phyloP scores from a whole-genome alignment of 129 eudicot genomes.

The Solidago caesia region DNA sequence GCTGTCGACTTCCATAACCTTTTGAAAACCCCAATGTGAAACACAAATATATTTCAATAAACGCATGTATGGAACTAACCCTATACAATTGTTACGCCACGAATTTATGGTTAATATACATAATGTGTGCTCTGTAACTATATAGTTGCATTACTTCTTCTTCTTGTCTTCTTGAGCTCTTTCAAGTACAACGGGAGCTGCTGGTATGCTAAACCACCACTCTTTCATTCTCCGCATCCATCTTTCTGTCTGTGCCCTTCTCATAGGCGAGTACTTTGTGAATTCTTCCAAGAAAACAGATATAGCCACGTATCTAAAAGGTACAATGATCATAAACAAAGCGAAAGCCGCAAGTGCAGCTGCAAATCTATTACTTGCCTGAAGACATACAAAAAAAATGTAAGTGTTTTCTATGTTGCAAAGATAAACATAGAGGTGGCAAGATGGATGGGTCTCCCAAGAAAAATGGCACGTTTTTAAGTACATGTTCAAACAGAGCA shows the following conservation, averaged over 20 bases:
- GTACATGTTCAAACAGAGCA: background rate
- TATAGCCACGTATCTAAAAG: constrained; percentile 47
- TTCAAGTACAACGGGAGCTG: constrained; percentile 82
- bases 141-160: constrained; percentile 37
- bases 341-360: constrained; percentile 49
- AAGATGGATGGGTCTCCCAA: background rate
- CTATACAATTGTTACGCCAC: too few species aligned
- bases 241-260: constrained; percentile 69
- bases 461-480: background rate
- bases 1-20: too few species aligned
- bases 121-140: background rate
- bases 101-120: constrained; percentile 6
- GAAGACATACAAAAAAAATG: constrained; percentile 13
- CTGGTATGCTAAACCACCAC: constrained; percentile 99
- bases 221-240: constrained; percentile 69
- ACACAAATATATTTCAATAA: too few species aligned
- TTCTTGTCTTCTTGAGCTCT: constrained; percentile 72
- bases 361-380: constrained; percentile 81
- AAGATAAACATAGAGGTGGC: background rate
- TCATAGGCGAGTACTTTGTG: constrained; percentile 72
- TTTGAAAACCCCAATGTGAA: too few species aligned
- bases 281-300: constrained; percentile 60
- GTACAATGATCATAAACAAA: constrained; percentile 51
- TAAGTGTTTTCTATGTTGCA: background rate
- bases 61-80: too few species aligned